A percentile compares a stretch with the other conserved stretches of the same genome.
Conservation (phyloP, 2,329 filamentous ascomycete genomes). For the Botrytis tulipae region DNA sequence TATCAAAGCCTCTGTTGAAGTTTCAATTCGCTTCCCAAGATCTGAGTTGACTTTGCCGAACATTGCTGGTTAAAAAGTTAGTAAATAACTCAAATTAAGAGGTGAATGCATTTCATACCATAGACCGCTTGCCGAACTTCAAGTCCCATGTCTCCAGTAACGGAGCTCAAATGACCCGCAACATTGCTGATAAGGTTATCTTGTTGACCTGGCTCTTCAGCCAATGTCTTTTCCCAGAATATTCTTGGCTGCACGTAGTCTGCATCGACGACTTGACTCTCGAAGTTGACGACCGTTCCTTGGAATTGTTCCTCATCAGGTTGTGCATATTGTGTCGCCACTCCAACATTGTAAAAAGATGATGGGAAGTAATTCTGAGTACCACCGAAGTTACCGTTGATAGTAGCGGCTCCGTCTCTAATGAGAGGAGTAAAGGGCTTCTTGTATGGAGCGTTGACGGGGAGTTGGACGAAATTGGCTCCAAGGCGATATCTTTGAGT, state of each 20-base stretch:
- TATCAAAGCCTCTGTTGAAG: conserved; percentile 8
- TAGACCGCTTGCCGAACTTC: conserved; percentile 42
- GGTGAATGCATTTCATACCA: conserved; percentile 45
- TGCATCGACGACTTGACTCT: conserved; percentile 36
- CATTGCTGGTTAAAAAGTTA: neutral
- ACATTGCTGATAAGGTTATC: conserved; percentile 32
- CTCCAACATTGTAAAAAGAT: neutral
- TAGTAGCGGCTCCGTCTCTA: conserved; percentile 41
- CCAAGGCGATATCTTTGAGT: conserved; percentile 55
- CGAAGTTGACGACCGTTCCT: conserved; percentile 4
- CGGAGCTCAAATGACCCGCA: conserved; percentile 49
- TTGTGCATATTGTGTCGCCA: neutral
- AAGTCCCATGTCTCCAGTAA: conserved; percentile 42
- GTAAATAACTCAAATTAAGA: neutral
- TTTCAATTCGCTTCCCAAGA: conserved; percentile 2
- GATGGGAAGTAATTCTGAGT: conserved; percentile 43
- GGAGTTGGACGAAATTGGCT: conserved; percentile 57
- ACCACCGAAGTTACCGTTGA: conserved; percentile 45
- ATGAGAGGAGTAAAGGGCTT: conserved; percentile 41
- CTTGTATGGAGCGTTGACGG: conserved; percentile 46
- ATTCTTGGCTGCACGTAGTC: conserved; percentile 42
- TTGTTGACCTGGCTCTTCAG: conserved; percentile 17
- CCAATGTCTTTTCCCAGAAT: conserved; percentile 37
- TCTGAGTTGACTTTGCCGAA: conserved; percentile 4
- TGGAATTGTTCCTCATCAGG: neutral